These are phyloP conservation scores for Neurospora crassa DNA, from an alignment of 2,329 filamentous ascomycete genomes.

Conservation along the genomic window DNA sequence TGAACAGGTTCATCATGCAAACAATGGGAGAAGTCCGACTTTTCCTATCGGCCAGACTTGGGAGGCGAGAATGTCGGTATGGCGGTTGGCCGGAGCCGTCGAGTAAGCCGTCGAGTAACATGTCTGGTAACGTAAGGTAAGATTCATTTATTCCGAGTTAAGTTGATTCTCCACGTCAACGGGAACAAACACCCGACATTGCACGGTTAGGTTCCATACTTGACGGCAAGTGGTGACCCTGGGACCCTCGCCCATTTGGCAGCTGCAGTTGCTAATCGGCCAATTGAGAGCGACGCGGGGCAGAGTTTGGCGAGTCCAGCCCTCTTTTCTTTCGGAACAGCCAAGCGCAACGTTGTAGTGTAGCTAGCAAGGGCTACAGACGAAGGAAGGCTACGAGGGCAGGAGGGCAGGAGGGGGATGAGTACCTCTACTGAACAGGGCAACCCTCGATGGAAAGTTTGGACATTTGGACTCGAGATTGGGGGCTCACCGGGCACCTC, in stretches of 20 bases:
- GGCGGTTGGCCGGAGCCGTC: neutral
- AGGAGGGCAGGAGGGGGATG: neutral
- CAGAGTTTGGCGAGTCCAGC: neutral
- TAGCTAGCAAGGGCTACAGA: neutral
- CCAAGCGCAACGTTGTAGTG: neutral
- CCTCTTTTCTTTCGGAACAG: neutral
- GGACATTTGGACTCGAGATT: constrained; percentile 1
- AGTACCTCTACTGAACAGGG: no score
- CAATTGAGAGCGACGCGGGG: neutral
- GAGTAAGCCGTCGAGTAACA: neutral
- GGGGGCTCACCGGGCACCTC: constrained; percentile 1
- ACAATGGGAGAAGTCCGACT: neutral
- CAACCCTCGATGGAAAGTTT: neutral
- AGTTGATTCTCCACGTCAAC: neutral
- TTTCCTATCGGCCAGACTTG: neutral
- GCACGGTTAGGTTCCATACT: neutral
- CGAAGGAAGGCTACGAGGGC: neutral
- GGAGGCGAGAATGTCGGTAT: neutral
- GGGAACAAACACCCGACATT: neutral
- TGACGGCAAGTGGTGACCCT: neutral
- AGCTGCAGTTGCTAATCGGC: neutral
- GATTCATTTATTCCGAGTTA: no score
- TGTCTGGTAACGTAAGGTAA: neutral
- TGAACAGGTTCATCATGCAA: neutral
- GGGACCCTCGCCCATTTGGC: neutral